Conservation (phyloP, 495 filamentous ascomycete species). For the Neurospora terricola region DNA sequence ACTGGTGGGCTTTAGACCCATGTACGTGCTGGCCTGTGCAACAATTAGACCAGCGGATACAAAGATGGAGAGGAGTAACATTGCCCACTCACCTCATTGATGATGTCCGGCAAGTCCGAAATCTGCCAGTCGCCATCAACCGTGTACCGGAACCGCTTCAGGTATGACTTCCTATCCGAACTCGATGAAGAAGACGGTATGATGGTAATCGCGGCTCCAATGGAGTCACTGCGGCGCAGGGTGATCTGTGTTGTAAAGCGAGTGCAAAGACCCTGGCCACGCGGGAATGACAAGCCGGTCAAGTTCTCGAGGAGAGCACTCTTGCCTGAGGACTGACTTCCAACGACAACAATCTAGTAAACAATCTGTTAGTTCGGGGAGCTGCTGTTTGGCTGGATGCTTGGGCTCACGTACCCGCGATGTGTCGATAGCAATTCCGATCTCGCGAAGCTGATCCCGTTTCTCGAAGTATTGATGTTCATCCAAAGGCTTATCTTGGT, state of each 20-base stretch:
- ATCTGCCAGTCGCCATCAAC: slow-evolving; percentile 10
- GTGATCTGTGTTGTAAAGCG: slow-evolving; percentile 51
- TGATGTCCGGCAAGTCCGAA: slow-evolving; percentile 17
- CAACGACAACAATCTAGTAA: slow-evolving; percentile 31
- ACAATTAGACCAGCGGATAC: background rate
- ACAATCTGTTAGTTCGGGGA: background rate
- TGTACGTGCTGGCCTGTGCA: slow-evolving; percentile 27
- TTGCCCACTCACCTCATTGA: slow-evolving; percentile 5
- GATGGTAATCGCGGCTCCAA: slow-evolving; percentile 32
- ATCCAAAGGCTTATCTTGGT: background rate
- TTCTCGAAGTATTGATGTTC: slow-evolving; percentile 7
- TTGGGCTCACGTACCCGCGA: slow-evolving; percentile 3
- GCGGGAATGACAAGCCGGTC: slow-evolving; percentile 42
- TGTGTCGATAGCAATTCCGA: slow-evolving; percentile 12
- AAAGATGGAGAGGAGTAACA: background rate
- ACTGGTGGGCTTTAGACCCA: slow-evolving; percentile 29
- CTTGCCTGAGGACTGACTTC: slow-evolving; percentile 46
- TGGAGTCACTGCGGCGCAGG: slow-evolving; percentile 30
- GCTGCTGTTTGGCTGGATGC: background rate
- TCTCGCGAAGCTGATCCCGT: slow-evolving; percentile 12
- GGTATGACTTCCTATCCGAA: background rate
- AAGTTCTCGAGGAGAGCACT: slow-evolving; percentile 41
- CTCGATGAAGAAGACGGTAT: slow-evolving; percentile 26
- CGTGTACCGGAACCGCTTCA: slow-evolving; percentile 9
- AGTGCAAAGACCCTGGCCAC: slow-evolving; percentile 43